These are phyloP conservation scores for Rhynchospora pubera DNA, from an alignment of 176 grass and related monocot species.

Conservation along the genomic window DNA sequence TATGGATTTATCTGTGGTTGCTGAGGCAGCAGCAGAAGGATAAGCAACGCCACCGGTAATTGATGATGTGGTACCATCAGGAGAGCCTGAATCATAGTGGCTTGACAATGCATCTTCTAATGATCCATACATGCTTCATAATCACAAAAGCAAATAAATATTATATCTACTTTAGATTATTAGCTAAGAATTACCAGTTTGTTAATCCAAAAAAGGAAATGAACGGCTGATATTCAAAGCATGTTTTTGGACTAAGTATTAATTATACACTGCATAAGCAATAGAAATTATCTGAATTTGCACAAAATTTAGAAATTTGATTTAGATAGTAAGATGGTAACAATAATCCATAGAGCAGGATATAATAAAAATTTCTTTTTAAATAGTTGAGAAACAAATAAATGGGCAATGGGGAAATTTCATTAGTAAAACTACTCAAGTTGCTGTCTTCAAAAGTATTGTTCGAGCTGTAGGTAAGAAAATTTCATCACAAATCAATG, in stretches of 20 bases:
- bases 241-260: no score
- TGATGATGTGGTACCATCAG: constrained; percentile 34
- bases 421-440: neutral
- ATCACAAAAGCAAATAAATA: neutral
- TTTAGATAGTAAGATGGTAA: no score
- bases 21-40: neutral
- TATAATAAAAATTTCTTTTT: no score
- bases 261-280: no score
- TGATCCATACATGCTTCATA: constrained; percentile 34
- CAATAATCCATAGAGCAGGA: no score
- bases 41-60: neutral
- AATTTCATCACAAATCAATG: neutral
- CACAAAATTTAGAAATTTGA: no score
- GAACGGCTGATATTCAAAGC: neutral
- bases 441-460: neutral
- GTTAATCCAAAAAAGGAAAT: neutral
- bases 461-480: neutral
- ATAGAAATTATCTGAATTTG: no score
- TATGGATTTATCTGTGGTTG: constrained; percentile 40
- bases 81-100: constrained; percentile 70
- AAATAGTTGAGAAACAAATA: no score
- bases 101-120: constrained; percentile 36
- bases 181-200: neutral
- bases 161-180: neutral
- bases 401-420: neutral